These are phyloP conservation scores for Debaryomyces nepalensis DNA, from an alignment of 1,139 yeast species.

Conservation along the genomic window DNA sequence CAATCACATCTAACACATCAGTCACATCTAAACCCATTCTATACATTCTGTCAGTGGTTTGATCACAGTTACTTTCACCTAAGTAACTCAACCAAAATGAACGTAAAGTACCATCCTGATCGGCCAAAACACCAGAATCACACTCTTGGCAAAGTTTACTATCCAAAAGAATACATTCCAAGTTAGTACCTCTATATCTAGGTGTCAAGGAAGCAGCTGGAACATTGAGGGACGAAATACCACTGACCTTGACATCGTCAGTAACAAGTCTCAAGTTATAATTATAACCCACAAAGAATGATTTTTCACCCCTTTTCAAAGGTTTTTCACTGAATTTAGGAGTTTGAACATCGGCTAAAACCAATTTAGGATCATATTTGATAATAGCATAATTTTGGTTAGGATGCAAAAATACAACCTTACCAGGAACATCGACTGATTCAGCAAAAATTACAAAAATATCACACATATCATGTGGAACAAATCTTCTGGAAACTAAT, in stretches of 20 bases:
- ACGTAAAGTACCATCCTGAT: constrained; percentile 75
- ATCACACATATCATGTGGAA: constrained; percentile 87
- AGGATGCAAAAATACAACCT: constrained; percentile 85
- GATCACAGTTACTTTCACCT: constrained; percentile 60
- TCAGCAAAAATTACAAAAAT: constrained; percentile 82
- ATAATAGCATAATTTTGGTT: constrained; percentile 84
- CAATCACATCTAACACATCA: constrained; percentile 62
- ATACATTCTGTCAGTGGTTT: constrained; percentile 63
- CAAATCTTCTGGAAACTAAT: constrained; percentile 73
- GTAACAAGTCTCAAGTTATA: constrained; percentile 71
- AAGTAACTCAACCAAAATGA: constrained; percentile 85
- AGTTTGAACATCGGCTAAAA: constrained; percentile 51
- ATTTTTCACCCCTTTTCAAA: constrained; percentile 74
- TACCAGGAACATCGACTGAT: constrained; percentile 78
- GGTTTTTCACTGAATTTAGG: constrained; percentile 65
- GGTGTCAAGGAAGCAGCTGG: constrained; percentile 75
- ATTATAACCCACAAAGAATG: constrained; percentile 80
- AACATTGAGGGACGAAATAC: constrained; percentile 72
- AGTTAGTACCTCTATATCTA: constrained; percentile 82
- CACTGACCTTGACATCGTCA: constrained; percentile 77
- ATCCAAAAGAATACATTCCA: constrained; percentile 79
- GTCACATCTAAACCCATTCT: constrained; percentile 82
- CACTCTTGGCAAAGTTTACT: constrained; percentile 75
- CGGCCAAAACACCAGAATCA: constrained; percentile 80
- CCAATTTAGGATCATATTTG: constrained; percentile 75